Conservation (phyloP, 768 basidiomycete species). For the Pisolithus sp. region DNA sequence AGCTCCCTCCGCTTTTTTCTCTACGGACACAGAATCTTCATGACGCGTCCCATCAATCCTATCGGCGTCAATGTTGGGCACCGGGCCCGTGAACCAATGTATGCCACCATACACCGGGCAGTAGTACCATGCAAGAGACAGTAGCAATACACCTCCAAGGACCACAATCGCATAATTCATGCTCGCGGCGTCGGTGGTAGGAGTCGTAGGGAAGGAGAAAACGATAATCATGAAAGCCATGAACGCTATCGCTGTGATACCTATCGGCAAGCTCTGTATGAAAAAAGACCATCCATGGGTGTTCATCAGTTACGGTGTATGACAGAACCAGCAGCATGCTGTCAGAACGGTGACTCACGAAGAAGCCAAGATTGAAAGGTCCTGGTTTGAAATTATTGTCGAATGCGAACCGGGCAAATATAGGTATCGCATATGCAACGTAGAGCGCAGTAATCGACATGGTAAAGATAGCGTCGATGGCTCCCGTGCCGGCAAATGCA, state of each 20-base stretch:
- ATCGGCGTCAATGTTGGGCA: constrained; percentile 33
- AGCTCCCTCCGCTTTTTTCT: neutral
- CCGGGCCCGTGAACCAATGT: constrained; percentile 67
- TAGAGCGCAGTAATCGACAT: constrained; percentile 40
- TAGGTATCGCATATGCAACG: constrained; percentile 44
- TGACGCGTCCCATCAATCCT: neutral
- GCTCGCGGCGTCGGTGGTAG: constrained; percentile 33
- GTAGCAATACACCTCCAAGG: constrained; percentile 47
- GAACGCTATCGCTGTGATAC: constrained; percentile 47
- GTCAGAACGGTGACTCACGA: constrained; percentile 31
- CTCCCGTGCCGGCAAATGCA: constrained; percentile 48
- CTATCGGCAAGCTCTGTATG: constrained; percentile 60
- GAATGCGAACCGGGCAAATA: constrained; percentile 43
- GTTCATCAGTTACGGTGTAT: constrained; percentile 1
- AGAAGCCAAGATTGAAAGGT: constrained; percentile 40
- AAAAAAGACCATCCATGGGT: neutral
- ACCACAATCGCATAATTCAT: constrained; percentile 78
- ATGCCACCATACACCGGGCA: constrained; percentile 64
- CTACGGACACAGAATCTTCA: constrained; percentile 1
- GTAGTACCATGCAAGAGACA: constrained; percentile 61
- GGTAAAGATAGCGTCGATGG: constrained; percentile 54
- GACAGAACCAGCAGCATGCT: too few relatives aligned
- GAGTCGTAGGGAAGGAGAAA: constrained; percentile 57
- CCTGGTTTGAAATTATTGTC: constrained; percentile 41
- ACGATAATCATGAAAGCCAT: constrained; percentile 62